phyloP scores from a whole-genome alignment of 257 asterid species.

The Nicotiana otophora region DNA sequence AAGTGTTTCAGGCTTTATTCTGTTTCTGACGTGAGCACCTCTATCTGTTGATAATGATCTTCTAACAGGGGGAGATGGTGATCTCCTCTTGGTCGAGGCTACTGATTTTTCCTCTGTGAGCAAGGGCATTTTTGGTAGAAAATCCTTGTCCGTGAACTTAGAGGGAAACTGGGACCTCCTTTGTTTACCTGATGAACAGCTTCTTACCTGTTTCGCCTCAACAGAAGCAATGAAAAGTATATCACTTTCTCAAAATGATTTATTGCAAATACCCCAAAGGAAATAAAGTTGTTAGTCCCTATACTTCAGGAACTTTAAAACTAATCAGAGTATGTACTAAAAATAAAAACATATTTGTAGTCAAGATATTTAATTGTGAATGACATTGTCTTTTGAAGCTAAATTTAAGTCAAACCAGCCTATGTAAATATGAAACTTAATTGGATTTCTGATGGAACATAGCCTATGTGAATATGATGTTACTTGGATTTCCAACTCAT shows the following conservation, averaged over 20 bases:
- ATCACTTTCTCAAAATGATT: neutral
- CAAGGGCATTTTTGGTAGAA: constrained; percentile 40
- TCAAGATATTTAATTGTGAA: too few relatives aligned
- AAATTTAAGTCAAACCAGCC: neutral
- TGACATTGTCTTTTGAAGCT: too few relatives aligned
- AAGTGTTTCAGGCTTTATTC: constrained; percentile 41
- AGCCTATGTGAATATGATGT: neutral
- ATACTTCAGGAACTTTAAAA: too few relatives aligned
- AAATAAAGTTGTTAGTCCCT: too few relatives aligned
- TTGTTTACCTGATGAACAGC: constrained; percentile 73
- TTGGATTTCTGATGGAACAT: neutral
- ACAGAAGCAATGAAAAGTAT: neutral
- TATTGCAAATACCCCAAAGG: neutral
- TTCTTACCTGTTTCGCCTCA: constrained; percentile 50
- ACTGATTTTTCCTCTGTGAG: constrained; percentile 43
- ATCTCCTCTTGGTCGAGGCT: constrained; percentile 38
- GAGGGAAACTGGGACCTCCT: constrained; percentile 61
- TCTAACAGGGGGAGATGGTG: constrained; percentile 78
- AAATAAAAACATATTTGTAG: too few relatives aligned
- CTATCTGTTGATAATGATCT: constrained; percentile 86
- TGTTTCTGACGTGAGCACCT: constrained; percentile 40
- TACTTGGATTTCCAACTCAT: neutral
- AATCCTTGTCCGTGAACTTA: constrained; percentile 71
- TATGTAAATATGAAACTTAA: neutral
- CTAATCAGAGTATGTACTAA: too few relatives aligned